Conservation (phyloP, 495 filamentous ascomycete genomes). For the Margaritispora aquatica region DNA sequence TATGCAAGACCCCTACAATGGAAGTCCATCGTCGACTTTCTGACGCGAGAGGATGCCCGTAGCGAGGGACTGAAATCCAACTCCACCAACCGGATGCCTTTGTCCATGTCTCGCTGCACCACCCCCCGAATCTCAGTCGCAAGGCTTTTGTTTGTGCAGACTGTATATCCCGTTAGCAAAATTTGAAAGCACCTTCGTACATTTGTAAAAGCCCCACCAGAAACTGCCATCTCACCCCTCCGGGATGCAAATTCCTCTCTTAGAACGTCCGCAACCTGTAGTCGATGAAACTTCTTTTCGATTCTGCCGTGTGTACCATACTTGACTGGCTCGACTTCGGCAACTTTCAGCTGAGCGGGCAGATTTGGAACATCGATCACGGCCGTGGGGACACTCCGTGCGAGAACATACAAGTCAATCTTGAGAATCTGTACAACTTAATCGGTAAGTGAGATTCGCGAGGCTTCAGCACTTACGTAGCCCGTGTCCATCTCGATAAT, state of each 20-base stretch:
- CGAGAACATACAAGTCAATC: slow-evolving; percentile 10
- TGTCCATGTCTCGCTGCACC: slow-evolving; percentile 3
- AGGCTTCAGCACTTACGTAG: slow-evolving; percentile 10
- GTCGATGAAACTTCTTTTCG: slow-evolving; percentile 1
- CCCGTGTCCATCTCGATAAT: slow-evolving; percentile 18
- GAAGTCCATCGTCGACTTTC: slow-evolving; percentile 7
- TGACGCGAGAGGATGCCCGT: background rate
- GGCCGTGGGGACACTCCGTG: background rate
- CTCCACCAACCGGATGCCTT: slow-evolving; percentile 14
- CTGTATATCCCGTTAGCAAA: background rate
- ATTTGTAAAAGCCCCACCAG: background rate
- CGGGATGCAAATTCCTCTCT: slow-evolving; percentile 2
- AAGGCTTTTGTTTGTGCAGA: slow-evolving; percentile 4
- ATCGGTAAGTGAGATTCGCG: slow-evolving; percentile 1
- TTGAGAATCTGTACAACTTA: slow-evolving; percentile 17
- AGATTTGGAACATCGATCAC: background rate
- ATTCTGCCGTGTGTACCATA: slow-evolving; percentile 11
- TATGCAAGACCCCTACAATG: slow-evolving; percentile 2
- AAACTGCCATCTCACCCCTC: slow-evolving; percentile 12
- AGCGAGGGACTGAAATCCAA: slow-evolving; percentile 14
- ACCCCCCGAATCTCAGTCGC: slow-evolving; percentile 2
- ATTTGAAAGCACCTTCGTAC: background rate
- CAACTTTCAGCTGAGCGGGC: background rate
- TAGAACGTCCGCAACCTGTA: slow-evolving; percentile 6
- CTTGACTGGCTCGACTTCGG: background rate